Percentiles rank a stretch among this genome's conserved stretches.
These are phyloP conservation scores for Ustilago shanxiensis DNA, from an alignment of 1,284 basidiomycete genomes.

Conservation along the genomic window DNA sequence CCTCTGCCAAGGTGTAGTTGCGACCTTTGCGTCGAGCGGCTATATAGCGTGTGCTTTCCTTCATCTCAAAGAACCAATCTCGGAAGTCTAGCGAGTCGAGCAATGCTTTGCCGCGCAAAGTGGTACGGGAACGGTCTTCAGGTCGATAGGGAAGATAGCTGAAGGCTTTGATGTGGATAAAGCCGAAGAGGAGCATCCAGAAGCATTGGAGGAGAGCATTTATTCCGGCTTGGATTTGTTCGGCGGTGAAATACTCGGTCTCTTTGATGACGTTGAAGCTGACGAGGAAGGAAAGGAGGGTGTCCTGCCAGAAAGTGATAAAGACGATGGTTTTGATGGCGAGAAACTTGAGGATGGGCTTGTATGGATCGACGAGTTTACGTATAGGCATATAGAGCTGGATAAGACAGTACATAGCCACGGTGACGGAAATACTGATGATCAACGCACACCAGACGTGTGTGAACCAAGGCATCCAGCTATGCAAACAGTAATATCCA, in stretches of 20 bases:
- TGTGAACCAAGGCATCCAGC: conserved; percentile 79
- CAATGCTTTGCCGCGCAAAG: conserved; percentile 36
- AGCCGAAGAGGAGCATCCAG: conserved; percentile 77
- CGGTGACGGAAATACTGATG: conserved; percentile 80
- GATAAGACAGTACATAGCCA: conserved; percentile 83
- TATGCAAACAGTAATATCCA: conserved; percentile 80
- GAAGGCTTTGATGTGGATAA: conserved; percentile 81
- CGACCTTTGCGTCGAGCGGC: conserved; percentile 47
- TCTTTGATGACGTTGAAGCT: conserved; percentile 78
- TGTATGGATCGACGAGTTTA: conserved; percentile 75
- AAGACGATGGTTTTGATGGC: conserved; percentile 82
- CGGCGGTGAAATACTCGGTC: conserved; percentile 76
- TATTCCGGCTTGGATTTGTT: conserved; percentile 81
- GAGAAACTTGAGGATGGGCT: conserved; percentile 78
- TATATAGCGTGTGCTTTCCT: conserved; percentile 50
- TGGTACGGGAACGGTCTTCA: conserved; percentile 44
- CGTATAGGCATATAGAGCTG: conserved; percentile 79
- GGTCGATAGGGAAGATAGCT: conserved; percentile 77
- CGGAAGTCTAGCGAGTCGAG: conserved; percentile 60
- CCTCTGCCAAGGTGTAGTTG: conserved; percentile 54
- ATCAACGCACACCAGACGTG: conserved; percentile 75
- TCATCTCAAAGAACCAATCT: conserved; percentile 63
- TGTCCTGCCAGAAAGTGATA: conserved; percentile 83
- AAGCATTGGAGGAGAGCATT: conserved; percentile 79
- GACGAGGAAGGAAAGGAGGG: conserved; percentile 76